These are phyloP conservation scores for Vigna reflexopilosa DNA, from an alignment of 306 rosid genomes.

Conservation along the genomic window DNA sequence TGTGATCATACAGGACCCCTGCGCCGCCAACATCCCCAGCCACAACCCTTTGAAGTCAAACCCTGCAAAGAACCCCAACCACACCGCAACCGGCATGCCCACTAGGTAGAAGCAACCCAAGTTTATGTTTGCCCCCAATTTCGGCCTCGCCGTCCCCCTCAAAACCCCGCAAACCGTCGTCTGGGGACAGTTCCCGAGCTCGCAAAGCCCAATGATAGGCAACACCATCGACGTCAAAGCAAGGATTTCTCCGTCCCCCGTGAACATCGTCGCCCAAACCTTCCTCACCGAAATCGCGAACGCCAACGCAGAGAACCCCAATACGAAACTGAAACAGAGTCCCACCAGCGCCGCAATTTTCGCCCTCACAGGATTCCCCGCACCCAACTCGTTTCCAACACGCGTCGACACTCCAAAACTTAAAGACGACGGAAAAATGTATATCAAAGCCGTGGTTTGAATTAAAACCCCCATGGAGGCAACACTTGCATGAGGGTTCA, in stretches of 20 bases:
- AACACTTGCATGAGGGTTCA: conserved; percentile 47
- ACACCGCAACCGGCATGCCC: conserved; percentile 47
- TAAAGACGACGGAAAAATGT: conserved; percentile 46
- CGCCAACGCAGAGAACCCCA: conserved; percentile 36
- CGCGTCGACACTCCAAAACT: conserved; percentile 53
- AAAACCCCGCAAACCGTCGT: conserved; percentile 51
- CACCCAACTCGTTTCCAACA: conserved; percentile 51
- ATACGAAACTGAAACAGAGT: conserved; percentile 34
- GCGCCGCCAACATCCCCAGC: conserved; percentile 52
- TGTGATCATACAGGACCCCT: conserved; percentile 43
- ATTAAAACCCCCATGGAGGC: conserved; percentile 54
- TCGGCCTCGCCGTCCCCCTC: conserved; percentile 54
- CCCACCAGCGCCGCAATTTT: conserved; percentile 40
- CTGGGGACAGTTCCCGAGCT: conserved; percentile 51
- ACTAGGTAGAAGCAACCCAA: conserved; percentile 47
- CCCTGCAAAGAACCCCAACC: conserved; percentile 46
- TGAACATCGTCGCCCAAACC: conserved; percentile 49
- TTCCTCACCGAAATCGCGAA: conserved; percentile 41
- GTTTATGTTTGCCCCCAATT: conserved; percentile 46
- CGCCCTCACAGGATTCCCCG: conserved; percentile 29
- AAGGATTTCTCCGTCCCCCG: conserved; percentile 31
- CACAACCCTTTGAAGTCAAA: conserved; percentile 49
- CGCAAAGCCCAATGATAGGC: conserved; percentile 50
- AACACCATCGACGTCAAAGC: conserved; percentile 39
- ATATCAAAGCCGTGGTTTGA: conserved; percentile 50